phyloP scores from a whole-genome alignment of 306 rosid species.

The Comarum palustre region DNA sequence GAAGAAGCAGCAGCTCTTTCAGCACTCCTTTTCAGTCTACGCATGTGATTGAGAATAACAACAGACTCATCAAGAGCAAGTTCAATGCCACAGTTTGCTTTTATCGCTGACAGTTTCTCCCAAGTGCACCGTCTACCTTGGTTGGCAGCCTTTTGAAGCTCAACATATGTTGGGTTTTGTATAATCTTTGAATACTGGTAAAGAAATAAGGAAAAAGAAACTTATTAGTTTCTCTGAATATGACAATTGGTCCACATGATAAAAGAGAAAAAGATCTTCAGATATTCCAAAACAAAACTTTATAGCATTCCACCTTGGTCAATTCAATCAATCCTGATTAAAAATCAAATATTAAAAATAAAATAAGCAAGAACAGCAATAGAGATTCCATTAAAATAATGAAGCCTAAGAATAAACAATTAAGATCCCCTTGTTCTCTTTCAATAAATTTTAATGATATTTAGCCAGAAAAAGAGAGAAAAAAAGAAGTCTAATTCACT shows the following conservation, averaged over 20 bases:
- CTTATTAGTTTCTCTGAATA: conserved; percentile 21
- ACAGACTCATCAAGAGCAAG: conserved; percentile 92
- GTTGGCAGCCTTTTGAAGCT: conserved; percentile 95
- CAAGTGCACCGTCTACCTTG: conserved; percentile 98
- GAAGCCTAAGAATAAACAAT: background rate
- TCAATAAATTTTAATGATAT: background rate
- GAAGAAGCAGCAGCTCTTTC: conserved; percentile 75
- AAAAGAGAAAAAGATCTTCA: background rate
- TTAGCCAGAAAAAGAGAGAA: background rate
- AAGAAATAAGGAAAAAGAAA: background rate
- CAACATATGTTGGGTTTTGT: conserved; percentile 79
- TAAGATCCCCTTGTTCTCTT: background rate
- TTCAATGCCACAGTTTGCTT: conserved; percentile 92
- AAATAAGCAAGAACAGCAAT: background rate
- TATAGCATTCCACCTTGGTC: background rate
- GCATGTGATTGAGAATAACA: conserved; percentile 84
- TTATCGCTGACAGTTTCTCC: conserved; percentile 95
- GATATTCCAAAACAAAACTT: background rate
- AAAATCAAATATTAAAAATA: background rate
- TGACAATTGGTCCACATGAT: background rate
- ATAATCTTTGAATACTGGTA: conserved; percentile 78
- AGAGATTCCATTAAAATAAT: background rate
- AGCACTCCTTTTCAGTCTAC: conserved; percentile 68
- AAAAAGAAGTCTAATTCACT: background rate
- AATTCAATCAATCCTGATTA: background rate